Percentiles rank a stretch among this genome's conserved stretches.
Conservation (phyloP, 306 rosid species). For the Vachellia pachyceras region DNA sequence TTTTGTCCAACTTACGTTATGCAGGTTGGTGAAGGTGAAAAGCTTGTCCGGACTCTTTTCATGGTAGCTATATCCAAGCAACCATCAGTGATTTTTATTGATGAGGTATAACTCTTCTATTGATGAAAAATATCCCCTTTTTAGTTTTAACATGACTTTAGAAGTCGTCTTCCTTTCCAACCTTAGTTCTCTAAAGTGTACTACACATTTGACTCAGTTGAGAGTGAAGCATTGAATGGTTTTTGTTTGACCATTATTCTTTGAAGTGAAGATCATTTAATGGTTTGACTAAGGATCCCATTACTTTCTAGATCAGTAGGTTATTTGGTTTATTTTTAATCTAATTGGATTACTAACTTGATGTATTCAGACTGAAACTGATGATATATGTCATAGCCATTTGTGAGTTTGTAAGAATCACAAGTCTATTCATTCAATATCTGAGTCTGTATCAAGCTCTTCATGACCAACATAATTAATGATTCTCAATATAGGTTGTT, state of each 20-base stretch:
- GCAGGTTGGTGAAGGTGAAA: conserved; percentile 96
- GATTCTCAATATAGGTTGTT: conserved; percentile 21
- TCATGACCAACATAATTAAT: conserved; percentile 8
- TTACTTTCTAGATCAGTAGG: not conserved
- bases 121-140: not conserved
- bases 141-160: conserved; percentile 15
- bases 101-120: conserved; percentile 66
- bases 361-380: not conserved
- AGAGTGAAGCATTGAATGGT: conserved; percentile 21
- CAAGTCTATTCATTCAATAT: conserved; percentile 13
- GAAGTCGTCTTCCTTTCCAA: conserved; percentile 2
- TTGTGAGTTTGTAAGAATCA: conserved; percentile 7
- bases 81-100: conserved; percentile 97
- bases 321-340: conserved; percentile 17
- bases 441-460: not conserved
- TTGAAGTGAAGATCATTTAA: not conserved
- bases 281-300: conserved; percentile 32
- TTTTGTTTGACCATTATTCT: conserved; percentile 27
- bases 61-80: conserved; percentile 92
- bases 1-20: conserved; percentile 40
- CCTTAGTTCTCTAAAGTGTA: conserved; percentile 18
- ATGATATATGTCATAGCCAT: conserved; percentile 22
- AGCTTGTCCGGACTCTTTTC: conserved; percentile 94
- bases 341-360: conserved; percentile 21
- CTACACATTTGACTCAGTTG: conserved; percentile 29